Evolutionary conservation across 2,329 filamentous ascomycete genomes (phyloP).

Genomic region (Cladosporium sp.): DNA sequence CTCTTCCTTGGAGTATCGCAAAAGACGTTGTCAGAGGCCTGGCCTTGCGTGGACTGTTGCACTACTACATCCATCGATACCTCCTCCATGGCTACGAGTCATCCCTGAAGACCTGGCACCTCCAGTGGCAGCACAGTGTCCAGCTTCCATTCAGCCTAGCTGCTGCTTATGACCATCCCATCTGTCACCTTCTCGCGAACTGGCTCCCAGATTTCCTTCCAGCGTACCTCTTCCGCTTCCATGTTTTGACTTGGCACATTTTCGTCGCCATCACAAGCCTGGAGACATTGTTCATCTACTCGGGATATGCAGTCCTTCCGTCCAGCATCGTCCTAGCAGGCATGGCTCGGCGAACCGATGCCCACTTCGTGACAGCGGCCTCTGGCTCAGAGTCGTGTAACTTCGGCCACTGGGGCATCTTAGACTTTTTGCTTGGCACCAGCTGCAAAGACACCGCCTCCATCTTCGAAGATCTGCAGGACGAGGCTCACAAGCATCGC

Average conservation of each 20-base stretch:
- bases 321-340: slow-evolving; percentile 59
- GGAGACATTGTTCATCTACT: slow-evolving; percentile 67
- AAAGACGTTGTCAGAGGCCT: slow-evolving; percentile 57
- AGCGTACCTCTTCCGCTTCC: slow-evolving; percentile 63
- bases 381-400: slow-evolving; percentile 39
- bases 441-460: slow-evolving; percentile 47
- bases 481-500: slow-evolving; percentile 57
- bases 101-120: slow-evolving; percentile 44
- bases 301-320: slow-evolving; percentile 64
- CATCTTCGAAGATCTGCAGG: slow-evolving; percentile 55
- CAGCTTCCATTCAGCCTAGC: slow-evolving; percentile 61
- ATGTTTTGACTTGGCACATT: slow-evolving; percentile 71
- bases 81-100: slow-evolving; percentile 59
- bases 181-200: slow-evolving; percentile 62
- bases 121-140: slow-evolving; percentile 59
- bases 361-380: slow-evolving; percentile 51
- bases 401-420: slow-evolving; percentile 55
- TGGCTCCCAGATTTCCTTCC: slow-evolving; percentile 68
- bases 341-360: slow-evolving; percentile 58
- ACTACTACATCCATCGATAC: slow-evolving; percentile 73
- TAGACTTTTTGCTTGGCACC: slow-evolving; percentile 65
- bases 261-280: slow-evolving; percentile 63
- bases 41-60: slow-evolving; percentile 61
- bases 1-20: slow-evolving; percentile 62
- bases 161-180: slow-evolving; percentile 68